phyloP scores from a whole-genome alignment of 1,139 yeast species.

The Ogataea hybrid region DNA sequence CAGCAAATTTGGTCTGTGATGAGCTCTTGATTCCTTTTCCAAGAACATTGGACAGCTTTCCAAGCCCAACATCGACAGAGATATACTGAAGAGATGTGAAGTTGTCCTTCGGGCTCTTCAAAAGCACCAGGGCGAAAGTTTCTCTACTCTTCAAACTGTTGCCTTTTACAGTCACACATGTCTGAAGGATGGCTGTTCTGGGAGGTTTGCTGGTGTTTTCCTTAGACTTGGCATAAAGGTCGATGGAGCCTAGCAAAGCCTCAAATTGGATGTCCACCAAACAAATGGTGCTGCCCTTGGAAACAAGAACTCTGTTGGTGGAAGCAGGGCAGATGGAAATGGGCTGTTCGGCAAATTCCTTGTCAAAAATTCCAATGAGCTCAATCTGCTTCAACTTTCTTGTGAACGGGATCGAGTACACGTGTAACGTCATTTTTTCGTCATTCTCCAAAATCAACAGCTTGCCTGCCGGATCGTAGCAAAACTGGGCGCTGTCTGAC shows the following conservation, averaged over 20 bases:
- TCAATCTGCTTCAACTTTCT: conserved; percentile 19
- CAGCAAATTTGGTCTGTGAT: conserved; percentile 27
- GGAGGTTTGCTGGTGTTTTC: conserved; percentile 22
- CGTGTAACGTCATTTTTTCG: conserved; percentile 17
- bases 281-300: conserved; percentile 39
- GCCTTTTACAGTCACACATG: conserved; percentile 44
- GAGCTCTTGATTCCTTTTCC: conserved; percentile 53
- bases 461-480: conserved; percentile 31
- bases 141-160: conserved; percentile 39
- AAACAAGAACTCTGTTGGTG: conserved; percentile 44
- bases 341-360: conserved; percentile 10
- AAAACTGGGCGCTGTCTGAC: conserved; percentile 16
- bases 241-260: conserved; percentile 42
- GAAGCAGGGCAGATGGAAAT: conserved; percentile 37
- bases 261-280: conserved; percentile 45
- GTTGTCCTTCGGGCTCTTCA: conserved; percentile 43
- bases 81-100: conserved; percentile 43
- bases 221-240: conserved; percentile 31
- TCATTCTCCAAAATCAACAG: conserved; percentile 24
- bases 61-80: conserved; percentile 65
- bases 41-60: conserved; percentile 68
- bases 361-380: conserved; percentile 8
- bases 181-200: conserved; percentile 33
- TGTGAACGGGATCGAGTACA: conserved; percentile 27
- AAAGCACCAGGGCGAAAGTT: conserved; percentile 43